Base-by-base conservation (phyloP, 495 filamentous ascomycete genomes). In the Barbatosphaeria neglecta region DNA sequence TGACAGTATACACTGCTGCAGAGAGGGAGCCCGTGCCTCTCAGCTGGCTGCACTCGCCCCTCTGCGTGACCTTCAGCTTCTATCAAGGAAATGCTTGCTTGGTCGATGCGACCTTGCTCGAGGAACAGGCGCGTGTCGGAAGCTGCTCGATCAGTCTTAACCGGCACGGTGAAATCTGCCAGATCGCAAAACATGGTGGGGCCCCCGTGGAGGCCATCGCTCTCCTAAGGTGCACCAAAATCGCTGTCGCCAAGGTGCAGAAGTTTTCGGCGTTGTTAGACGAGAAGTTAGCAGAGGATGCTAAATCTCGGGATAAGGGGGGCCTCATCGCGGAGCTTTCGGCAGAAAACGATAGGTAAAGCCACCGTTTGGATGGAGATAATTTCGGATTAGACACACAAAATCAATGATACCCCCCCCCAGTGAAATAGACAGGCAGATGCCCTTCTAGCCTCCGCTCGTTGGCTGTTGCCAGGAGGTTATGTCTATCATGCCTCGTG, bases 1-100 rank as follows among this genome's bases (percentile, higher is more conserved):
- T 95, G 44, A 87, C 83, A 11, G 77, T 97, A 27, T 93, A 87
- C 59, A 81, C 77, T 2, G 59, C 84, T 8, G 75, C 81, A n/a
- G 89, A 98, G 66, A 74, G 90, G 31, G 87, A 95, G 35, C 90
- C 90, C 0, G 86, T 96, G 13, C 80, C 86, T 6, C 68, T 98
- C 37, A 84, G 84, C 46, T 83, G 96, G 67, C 78, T 95, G 40
- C 92, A 97, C 63, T 80, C 83, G 45, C 92, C 92, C 6, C 78
- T 95, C 22, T 90, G 89, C 50, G 75, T 95, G 24, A 90, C 86
- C 0, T 88, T 95, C 62, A 80, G 80, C 37, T 85, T 83, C 47
- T 95, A 80, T 55, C 9, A 55, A 63, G 33, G 71, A 58, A 8
- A 76, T 78, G 40, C 71, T 74, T 6, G 71, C 83, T 59, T 95